Evolutionary conservation across 2,329 filamentous ascomycete genomes (phyloP).

Genomic region (Incumbomyces lentus): DNA sequence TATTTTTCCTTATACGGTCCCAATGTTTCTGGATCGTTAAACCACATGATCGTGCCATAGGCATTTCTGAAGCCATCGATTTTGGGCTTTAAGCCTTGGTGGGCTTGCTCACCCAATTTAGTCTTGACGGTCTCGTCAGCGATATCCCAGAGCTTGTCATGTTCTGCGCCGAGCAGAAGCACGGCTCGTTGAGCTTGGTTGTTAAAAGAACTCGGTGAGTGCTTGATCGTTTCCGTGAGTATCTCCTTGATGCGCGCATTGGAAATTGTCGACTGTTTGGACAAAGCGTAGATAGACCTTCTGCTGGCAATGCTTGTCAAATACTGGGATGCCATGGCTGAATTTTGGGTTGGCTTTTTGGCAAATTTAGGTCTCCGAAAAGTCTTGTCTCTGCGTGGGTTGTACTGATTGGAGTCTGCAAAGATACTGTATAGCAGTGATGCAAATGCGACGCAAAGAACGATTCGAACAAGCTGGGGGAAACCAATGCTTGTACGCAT

Average conservation of each 20-base stretch:
- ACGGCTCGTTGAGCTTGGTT: slow-evolving; percentile 70
- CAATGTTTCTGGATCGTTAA: slow-evolving; percentile 63
- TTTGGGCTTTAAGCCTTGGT: slow-evolving; percentile 4
- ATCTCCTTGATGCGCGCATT: slow-evolving; percentile 17
- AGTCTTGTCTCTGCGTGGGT: background rate
- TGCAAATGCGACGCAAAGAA: slow-evolving; percentile 2
- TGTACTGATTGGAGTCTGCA: background rate
- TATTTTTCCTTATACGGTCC: slow-evolving; percentile 46
- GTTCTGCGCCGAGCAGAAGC: slow-evolving; percentile 69
- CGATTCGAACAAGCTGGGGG: background rate
- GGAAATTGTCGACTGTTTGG: slow-evolving; percentile 13
- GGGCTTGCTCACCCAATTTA: slow-evolving; percentile 47
- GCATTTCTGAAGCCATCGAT: slow-evolving; percentile 34
- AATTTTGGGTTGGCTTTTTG: background rate
- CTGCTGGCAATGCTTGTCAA: slow-evolving; percentile 12
- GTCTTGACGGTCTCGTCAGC: slow-evolving; percentile 45
- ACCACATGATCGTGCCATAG: slow-evolving; percentile 80
- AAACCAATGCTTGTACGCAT: slow-evolving; percentile 3
- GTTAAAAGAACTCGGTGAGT: slow-evolving; percentile 70
- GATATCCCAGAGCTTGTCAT: slow-evolving; percentile 80
- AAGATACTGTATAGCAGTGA: slow-evolving; percentile 5
- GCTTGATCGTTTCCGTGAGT: slow-evolving; percentile 11
- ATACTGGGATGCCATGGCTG: slow-evolving; percentile 8
- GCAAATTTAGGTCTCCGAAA: slow-evolving; percentile 5
- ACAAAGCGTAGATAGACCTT: slow-evolving; percentile 15